Percentiles rank a stretch among this genome's conserved stretches.
Evolutionary conservation across 2,329 filamentous ascomycete genomes (phyloP).

Genomic region (Escovopsis weberi): DNA sequence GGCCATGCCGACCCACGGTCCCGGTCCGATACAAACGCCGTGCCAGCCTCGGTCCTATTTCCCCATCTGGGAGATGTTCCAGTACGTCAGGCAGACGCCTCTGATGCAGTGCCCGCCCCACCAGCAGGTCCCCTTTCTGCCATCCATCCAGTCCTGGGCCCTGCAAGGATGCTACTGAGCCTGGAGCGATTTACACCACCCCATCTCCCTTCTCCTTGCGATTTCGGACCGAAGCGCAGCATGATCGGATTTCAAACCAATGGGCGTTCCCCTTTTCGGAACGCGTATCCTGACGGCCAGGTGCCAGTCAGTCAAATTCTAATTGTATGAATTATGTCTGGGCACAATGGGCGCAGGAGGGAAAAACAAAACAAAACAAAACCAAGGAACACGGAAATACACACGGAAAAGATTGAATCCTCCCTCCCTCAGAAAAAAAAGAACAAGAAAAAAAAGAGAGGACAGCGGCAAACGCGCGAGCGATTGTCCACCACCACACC

Average conservation of each 20-base stretch:
- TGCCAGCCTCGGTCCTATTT: conserved; percentile 34
- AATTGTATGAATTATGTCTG: background rate
- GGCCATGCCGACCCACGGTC: conserved; percentile 17
- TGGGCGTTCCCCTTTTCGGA: no score
- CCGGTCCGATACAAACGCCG: conserved; percentile 20
- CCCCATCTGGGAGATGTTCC: conserved; percentile 37
- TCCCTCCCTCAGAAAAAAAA: background rate
- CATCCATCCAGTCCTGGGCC: conserved; percentile 20
- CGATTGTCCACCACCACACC: background rate
- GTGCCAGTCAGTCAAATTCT: background rate
- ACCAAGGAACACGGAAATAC: background rate
- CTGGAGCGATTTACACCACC: background rate
- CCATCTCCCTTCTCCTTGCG: background rate
- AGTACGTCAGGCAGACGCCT: conserved; percentile 35
- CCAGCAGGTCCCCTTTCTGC: conserved; percentile 36
- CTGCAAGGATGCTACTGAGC: conserved; percentile 32
- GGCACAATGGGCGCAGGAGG: background rate
- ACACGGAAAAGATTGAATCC: background rate
- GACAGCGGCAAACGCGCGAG: background rate
- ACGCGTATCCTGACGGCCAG: background rate
- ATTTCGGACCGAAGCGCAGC: background rate
- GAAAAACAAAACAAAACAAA: background rate
- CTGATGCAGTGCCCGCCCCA: conserved; percentile 37
- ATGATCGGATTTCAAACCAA: no score
- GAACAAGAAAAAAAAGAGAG: background rate